Evolutionary conservation across 1,284 basidiomycete genomes (phyloP), one percentile per base, ranked within the genome.

Genomic region (Trametes versicolor): DNA sequence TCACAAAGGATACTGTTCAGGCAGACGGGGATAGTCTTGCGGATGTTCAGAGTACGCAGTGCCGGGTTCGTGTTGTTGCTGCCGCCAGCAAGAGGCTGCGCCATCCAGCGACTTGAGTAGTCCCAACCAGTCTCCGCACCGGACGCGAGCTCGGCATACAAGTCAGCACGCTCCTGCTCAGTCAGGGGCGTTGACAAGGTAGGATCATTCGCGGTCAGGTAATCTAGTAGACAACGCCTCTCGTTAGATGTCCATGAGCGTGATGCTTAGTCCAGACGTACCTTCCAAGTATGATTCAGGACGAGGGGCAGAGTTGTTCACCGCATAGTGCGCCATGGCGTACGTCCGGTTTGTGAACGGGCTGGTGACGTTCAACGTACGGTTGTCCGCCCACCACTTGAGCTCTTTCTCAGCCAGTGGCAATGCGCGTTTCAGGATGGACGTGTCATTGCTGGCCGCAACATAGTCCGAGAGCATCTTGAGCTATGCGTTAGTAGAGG

Each of bases 61-160:
- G 88, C 87, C 3, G 86, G 83, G 58, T 80, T 82, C 1, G 77
- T 76, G 58, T 80, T 73, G 60, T 77, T 77, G 21, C 71, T 72
- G 17, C 76, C 77, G 17, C 80, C 76, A 7, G 62, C 82, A 70
- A 83, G 76, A 47, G 82, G 85, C 52, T 83, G 71, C 47, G 79
- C 78, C 60, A 85, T 76, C 79, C 82, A 87, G 39, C 90, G 81
- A 1, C 80, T 77, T 10, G 78, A 79, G 60, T 81, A 86, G 66
- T 86, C 85, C 85, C 85, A 87, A 4, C 81, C 95, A 13, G 86
- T 87, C 81, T 98, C 96, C 1, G 95, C 96, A 49, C 94, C 96
- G 56, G 85, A 86, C 0, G 96, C 96, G 23, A 98, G 85, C 75
- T 97, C 92, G n/a, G 92, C 86, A 73, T 96, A 98, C n/a, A 98